Evolutionary conservation across 441 rosid genomes (phyloP).

Genomic region (Populus trichocarpa): DNA sequence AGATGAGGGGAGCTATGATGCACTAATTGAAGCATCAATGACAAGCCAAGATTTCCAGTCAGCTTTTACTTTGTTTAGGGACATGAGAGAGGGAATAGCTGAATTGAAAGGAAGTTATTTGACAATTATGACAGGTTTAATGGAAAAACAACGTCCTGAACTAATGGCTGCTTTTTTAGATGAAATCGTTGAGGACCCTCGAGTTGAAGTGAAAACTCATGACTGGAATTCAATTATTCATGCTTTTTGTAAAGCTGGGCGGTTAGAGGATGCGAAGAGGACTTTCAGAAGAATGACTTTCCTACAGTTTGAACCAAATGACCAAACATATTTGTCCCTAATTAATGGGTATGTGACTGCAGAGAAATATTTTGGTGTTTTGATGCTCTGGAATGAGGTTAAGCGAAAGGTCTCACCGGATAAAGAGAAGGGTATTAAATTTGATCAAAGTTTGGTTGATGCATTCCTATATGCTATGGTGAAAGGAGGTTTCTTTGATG

Average conservation of each 20-base stretch:
- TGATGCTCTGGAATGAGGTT: slow-evolving; percentile 82
- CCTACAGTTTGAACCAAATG: slow-evolving; percentile 73
- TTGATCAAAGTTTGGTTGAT: slow-evolving; percentile 60
- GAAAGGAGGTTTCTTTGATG: slow-evolving; percentile 93
- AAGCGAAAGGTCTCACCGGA: slow-evolving; percentile 60
- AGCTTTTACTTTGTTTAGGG: slow-evolving; percentile 85
- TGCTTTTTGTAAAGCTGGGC: slow-evolving; percentile 82
- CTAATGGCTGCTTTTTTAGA: slow-evolving; percentile 93
- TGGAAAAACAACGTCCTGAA: slow-evolving; percentile 93
- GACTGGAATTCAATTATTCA: slow-evolving; percentile 98
- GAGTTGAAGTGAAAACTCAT: slow-evolving; percentile 82
- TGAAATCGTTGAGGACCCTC: slow-evolving; percentile 86
- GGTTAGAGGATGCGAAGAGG: slow-evolving; percentile 82
- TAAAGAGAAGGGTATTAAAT: slow-evolving; percentile 44
- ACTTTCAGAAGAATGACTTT: slow-evolving; percentile 88
- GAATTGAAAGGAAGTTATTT: slow-evolving; percentile 79
- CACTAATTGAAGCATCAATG: slow-evolving; percentile 86
- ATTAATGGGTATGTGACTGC: slow-evolving; percentile 76
- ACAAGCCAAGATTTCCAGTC: slow-evolving; percentile 86
- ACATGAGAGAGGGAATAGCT: slow-evolving; percentile 66
- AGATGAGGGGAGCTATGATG: slow-evolving; percentile 55
- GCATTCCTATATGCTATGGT: slow-evolving; percentile 83
- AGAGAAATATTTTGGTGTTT: slow-evolving; percentile 70
- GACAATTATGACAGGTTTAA: slow-evolving; percentile 82
- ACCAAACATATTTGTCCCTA: slow-evolving; percentile 81